phyloP scores from a whole-genome alignment of 805 yeast genomes.

The Ogataea nonfermentans region DNA sequence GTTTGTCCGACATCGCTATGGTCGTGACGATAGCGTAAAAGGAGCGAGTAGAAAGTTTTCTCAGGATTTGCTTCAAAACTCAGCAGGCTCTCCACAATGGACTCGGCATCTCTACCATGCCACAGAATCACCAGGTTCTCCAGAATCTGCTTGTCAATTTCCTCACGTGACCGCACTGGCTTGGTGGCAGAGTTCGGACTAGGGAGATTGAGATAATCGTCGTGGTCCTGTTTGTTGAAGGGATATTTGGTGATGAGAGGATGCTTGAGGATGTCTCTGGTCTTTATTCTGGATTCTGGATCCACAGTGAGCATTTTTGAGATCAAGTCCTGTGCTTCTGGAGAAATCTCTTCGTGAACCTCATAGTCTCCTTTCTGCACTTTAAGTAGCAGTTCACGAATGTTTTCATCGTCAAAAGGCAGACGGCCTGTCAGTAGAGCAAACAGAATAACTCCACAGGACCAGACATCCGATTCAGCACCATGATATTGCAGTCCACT shows the following conservation, averaged over 20 bases:
- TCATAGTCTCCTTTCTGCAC: slow-evolving; percentile 87
- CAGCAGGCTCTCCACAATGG: slow-evolving; percentile 31
- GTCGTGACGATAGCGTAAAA: slow-evolving; percentile 37
- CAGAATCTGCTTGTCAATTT: slow-evolving; percentile 52
- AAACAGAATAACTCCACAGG: slow-evolving; percentile 92
- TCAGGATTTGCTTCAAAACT: slow-evolving; percentile 33
- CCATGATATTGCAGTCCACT: slow-evolving; percentile 95
- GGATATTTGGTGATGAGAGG: slow-evolving; percentile 80
- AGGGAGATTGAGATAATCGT: slow-evolving; percentile 43
- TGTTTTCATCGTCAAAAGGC: slow-evolving; percentile 96
- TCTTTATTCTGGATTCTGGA: slow-evolving; percentile 76
- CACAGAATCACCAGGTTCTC: slow-evolving; percentile 56
- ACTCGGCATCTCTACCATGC: slow-evolving; percentile 49
- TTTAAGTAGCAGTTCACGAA: slow-evolving; percentile 78
- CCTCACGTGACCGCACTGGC: slow-evolving; percentile 46
- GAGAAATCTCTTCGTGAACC: slow-evolving; percentile 76
- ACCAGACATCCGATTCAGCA: slow-evolving; percentile 97
- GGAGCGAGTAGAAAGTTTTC: slow-evolving; percentile 38
- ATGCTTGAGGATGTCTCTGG: slow-evolving; percentile 73
- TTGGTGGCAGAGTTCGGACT: slow-evolving; percentile 53
- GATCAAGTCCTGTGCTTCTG: slow-evolving; percentile 86
- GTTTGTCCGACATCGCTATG: slow-evolving; percentile 24
- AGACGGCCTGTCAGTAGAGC: slow-evolving; percentile 92
- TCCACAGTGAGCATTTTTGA: slow-evolving; percentile 77
- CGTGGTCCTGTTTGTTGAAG: slow-evolving; percentile 36